These are phyloP conservation scores for Inonotus obliquus DNA, from an alignment of 1,284 basidiomycete species.

Conservation along the genomic window DNA sequence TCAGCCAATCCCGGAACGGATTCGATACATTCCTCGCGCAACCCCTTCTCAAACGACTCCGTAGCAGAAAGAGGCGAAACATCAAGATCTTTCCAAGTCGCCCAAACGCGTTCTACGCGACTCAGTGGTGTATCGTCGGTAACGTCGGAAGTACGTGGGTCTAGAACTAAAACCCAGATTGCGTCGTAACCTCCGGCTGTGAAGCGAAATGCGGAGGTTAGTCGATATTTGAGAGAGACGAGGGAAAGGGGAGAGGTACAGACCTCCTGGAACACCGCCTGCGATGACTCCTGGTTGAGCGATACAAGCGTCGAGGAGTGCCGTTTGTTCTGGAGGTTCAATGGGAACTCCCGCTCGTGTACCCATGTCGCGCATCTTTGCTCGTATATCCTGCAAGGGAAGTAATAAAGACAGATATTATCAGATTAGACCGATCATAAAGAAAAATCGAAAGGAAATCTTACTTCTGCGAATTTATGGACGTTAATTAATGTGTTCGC, in stretches of 20 bases:
- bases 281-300: constrained; percentile 82
- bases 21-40: constrained; percentile 57
- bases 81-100: constrained; percentile 60
- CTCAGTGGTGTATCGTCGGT: constrained; percentile 31
- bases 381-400: constrained; percentile 62
- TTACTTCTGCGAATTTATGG: constrained; percentile 54
- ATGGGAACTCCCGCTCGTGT: constrained; percentile 76
- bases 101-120: constrained; percentile 72
- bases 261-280: constrained; percentile 94
- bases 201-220: constrained; percentile 1
- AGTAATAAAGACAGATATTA: background rate
- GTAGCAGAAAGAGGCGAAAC: constrained; percentile 78
- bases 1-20: constrained; percentile 58
- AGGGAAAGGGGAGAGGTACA: constrained; percentile 24
- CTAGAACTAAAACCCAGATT: constrained; percentile 85
- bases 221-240: background rate
- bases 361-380: constrained; percentile 88
- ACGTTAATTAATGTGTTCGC: constrained; percentile 53
- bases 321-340: constrained; percentile 87
- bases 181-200: constrained; percentile 96
- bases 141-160: constrained; percentile 43
- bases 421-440: background rate
- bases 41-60: constrained; percentile 73
- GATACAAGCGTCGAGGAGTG: constrained; percentile 79
- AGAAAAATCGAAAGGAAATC: constrained; percentile 14